Conservation (phyloP, 108 stramenopile species). For the Fistulifera solaris region DNA sequence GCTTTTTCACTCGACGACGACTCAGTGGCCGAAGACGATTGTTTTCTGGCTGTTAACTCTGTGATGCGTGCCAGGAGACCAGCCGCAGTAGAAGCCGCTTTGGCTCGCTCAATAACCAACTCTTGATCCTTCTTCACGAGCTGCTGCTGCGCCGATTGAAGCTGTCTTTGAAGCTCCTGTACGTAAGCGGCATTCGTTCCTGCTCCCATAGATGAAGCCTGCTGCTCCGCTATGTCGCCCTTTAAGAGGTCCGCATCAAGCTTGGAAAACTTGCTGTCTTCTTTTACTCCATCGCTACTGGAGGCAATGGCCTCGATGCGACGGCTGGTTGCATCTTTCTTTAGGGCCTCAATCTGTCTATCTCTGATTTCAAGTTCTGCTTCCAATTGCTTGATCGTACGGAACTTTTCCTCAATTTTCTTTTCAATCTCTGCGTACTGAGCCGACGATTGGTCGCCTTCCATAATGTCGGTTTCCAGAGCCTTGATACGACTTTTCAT, state of each 20-base stretch:
- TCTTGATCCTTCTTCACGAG: constrained; percentile 14
- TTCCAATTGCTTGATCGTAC: background rate
- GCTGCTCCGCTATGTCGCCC: too few species aligned
- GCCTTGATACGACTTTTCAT: background rate
- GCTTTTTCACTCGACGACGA: too few species aligned
- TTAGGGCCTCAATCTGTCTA: constrained; percentile 4
- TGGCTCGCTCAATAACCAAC: constrained; percentile 13
- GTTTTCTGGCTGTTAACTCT: constrained; percentile 4
- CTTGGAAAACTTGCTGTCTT: background rate
- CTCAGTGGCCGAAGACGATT: too few species aligned
- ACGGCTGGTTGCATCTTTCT: constrained; percentile 3
- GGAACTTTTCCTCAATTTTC: background rate
- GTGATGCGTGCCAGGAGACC: constrained; percentile 10
- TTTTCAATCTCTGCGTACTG: constrained; percentile 3
- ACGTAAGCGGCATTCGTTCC: constrained; percentile 3
- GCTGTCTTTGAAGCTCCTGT: constrained; percentile 5
- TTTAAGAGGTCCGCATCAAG: too few species aligned
- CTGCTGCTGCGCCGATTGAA: constrained; percentile 7
- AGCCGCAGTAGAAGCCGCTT: constrained; percentile 8
- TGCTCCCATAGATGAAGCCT: background rate
- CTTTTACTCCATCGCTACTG: background rate
- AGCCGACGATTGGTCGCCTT: background rate
- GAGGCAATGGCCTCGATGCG: background rate
- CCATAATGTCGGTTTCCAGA: background rate
- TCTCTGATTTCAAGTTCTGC: background rate